Conservation (phyloP, 2,329 filamentous ascomycete species). For the Aureobasidium subglaciale region DNA sequence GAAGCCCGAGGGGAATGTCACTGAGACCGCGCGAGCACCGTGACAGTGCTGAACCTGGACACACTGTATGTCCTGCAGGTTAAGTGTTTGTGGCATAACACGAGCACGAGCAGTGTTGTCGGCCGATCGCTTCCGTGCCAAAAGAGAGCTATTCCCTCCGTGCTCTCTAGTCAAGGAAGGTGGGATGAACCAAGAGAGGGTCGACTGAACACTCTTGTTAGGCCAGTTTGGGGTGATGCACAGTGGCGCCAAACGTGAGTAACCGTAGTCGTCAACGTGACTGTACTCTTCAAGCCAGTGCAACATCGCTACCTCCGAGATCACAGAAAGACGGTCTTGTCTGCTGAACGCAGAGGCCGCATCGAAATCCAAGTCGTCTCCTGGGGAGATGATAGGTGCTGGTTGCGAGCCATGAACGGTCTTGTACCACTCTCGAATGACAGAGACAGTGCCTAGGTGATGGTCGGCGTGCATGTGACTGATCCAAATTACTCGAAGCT, state of each 20-base stretch:
- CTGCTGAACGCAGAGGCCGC: constrained; percentile 17
- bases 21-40: constrained; percentile 65
- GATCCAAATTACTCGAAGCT: constrained; percentile 81
- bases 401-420: constrained; percentile 43
- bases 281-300: constrained; percentile 74
- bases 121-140: constrained; percentile 23
- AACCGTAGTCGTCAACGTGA: constrained; percentile 68
- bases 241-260: constrained; percentile 51
- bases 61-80: constrained; percentile 60
- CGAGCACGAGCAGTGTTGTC: constrained; percentile 25
- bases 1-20: constrained; percentile 73
- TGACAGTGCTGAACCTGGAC: constrained; percentile 71
- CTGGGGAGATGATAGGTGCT: constrained; percentile 18
- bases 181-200: constrained; percentile 29
- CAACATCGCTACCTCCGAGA: constrained; percentile 65
- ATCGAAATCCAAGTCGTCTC: constrained; percentile 28
- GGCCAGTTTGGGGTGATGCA: constrained; percentile 30
- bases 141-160: background rate
- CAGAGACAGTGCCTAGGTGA: constrained; percentile 73
- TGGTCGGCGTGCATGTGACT: constrained; percentile 96
- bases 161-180: constrained; percentile 14
- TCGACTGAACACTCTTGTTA: constrained; percentile 19
- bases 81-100: constrained; percentile 40
- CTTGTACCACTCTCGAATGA: constrained; percentile 75
- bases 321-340: constrained; percentile 50